Conservation (phyloP, 371 early-diverging fungal genomes). For the Mortierella sp. region DNA sequence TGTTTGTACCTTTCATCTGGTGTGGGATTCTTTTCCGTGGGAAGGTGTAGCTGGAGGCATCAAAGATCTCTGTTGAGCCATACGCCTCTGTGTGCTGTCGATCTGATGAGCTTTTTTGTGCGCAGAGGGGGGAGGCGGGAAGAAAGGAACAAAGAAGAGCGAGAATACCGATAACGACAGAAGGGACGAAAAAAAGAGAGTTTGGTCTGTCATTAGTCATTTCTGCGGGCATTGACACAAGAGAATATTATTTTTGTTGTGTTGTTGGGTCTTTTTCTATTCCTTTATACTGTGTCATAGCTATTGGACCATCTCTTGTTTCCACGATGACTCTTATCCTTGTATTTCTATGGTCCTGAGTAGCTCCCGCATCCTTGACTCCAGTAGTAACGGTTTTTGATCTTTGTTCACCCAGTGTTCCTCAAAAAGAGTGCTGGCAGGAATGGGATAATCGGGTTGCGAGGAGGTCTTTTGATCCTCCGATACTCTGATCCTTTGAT, state of each 20-base stretch:
- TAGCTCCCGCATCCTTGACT: background rate
- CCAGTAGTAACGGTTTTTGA: background rate
- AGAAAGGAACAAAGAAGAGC: background rate
- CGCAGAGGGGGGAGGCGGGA: no score
- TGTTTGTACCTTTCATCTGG: constrained; percentile 43
- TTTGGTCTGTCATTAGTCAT: constrained; percentile 47
- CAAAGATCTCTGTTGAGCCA: constrained; percentile 53
- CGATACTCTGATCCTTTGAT: background rate
- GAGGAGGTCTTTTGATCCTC: no score
- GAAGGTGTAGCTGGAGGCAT: constrained; percentile 49
- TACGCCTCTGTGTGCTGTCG: constrained; percentile 55
- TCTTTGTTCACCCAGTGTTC: background rate
- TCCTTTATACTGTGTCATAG: background rate
- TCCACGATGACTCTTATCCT: background rate
- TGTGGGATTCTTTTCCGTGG: constrained; percentile 42
- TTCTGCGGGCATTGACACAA: background rate
- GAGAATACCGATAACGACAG: background rate
- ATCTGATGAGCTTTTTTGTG: constrained; percentile 53
- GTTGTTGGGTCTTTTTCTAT: background rate
- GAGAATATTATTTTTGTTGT: background rate
- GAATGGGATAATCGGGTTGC: no score
- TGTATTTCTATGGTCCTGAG: background rate
- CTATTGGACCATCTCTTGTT: background rate
- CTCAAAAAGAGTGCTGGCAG: no score
- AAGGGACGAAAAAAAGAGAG: constrained; percentile 8